phyloP scores from a whole-genome alignment of 257 asterid species.

The Nicotiana otophora region DNA sequence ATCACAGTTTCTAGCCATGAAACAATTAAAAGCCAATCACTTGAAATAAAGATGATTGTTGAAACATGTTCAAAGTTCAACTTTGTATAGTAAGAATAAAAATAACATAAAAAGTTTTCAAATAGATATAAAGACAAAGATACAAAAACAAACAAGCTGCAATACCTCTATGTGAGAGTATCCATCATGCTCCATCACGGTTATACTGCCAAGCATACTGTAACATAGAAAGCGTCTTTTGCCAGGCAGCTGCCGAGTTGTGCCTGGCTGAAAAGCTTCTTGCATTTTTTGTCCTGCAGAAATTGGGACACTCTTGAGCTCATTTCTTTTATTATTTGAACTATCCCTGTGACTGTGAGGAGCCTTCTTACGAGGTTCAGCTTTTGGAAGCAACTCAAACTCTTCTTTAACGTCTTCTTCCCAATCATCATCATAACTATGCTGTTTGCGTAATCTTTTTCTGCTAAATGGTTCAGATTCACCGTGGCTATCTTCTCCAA shows the following conservation, averaged over 20 bases:
- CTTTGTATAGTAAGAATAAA: neutral
- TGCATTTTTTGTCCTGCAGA: slow-evolving; percentile 57
- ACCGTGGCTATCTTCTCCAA: slow-evolving; percentile 59
- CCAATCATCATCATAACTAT: slow-evolving; percentile 47
- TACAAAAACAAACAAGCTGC: slow-evolving; percentile 6
- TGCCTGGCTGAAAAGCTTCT: slow-evolving; percentile 90
- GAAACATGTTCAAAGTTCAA: neutral
- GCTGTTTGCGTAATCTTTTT: slow-evolving; percentile 58
- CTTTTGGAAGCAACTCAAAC: slow-evolving; percentile 44
- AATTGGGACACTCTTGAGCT: slow-evolving; percentile 25
- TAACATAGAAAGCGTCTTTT: slow-evolving; percentile 88
- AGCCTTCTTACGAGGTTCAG: slow-evolving; percentile 54
- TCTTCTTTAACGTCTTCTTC: slow-evolving; percentile 51
- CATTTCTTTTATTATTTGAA: slow-evolving; percentile 32
- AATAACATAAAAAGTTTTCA: neutral
- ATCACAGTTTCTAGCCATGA: slow-evolving; percentile 6
- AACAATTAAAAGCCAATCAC: neutral
- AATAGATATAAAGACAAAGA: slow-evolving; percentile 1
- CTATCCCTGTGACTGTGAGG: slow-evolving; percentile 39
- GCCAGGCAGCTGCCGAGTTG: slow-evolving; percentile 79
- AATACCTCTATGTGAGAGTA: slow-evolving; percentile 93
- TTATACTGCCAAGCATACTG: slow-evolving; percentile 90
- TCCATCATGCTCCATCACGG: slow-evolving; percentile 85
- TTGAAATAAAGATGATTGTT: neutral
- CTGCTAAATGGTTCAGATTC: slow-evolving; percentile 62